These are phyloP conservation scores for Globisporangium parvum DNA, from an alignment of 352 stramenopile species.

Conservation along the genomic window DNA sequence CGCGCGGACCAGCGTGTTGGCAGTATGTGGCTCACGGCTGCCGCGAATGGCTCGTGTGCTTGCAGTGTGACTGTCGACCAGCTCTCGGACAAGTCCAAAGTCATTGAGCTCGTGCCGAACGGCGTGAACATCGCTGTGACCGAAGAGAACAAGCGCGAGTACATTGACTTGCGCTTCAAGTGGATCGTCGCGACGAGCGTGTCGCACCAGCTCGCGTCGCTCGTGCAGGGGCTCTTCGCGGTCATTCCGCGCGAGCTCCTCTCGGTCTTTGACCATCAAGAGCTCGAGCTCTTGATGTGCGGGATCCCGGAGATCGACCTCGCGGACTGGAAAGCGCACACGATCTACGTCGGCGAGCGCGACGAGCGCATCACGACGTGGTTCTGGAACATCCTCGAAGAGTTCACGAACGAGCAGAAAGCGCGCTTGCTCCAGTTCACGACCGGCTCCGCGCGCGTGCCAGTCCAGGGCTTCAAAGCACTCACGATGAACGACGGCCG, in stretches of 20 bases:
- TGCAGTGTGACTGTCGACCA: conserved; percentile 68
- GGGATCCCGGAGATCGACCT: conserved; percentile 97
- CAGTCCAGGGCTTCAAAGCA: conserved; percentile 83
- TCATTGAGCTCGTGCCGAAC: conserved; percentile 94
- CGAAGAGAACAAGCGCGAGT: conserved; percentile 96
- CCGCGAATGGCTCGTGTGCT: conserved; percentile 3
- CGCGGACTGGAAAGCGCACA: conserved; percentile 94
- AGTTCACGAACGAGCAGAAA: conserved; percentile 93
- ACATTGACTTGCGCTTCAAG: conserved; percentile 91
- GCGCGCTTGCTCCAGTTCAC: conserved; percentile 97
- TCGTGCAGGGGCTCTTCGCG: conserved; percentile 95
- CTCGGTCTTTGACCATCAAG: conserved; percentile 95
- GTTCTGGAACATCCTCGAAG: conserved; percentile 97
- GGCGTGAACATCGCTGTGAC: conserved; percentile 93
- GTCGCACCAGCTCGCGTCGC: conserved; percentile 88
- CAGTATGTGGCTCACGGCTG: conserved; percentile 5
- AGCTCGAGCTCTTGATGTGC: conserved; percentile 97
- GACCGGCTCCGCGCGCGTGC: conserved; percentile 94
- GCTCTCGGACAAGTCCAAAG: conserved; percentile 64
- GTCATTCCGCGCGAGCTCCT: conserved; percentile 92
- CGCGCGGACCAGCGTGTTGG: neutral
- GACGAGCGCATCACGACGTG: conserved; percentile 90
- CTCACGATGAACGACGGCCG: conserved; percentile 85
- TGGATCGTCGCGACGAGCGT: conserved; percentile 80
- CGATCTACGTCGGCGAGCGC: conserved; percentile 90